A percentile compares a stretch with the other conserved stretches of the same genome.
Evolutionary conservation across 208 protist genomes (phyloP).

Genomic region (Strigomonas oncopelti): DNA sequence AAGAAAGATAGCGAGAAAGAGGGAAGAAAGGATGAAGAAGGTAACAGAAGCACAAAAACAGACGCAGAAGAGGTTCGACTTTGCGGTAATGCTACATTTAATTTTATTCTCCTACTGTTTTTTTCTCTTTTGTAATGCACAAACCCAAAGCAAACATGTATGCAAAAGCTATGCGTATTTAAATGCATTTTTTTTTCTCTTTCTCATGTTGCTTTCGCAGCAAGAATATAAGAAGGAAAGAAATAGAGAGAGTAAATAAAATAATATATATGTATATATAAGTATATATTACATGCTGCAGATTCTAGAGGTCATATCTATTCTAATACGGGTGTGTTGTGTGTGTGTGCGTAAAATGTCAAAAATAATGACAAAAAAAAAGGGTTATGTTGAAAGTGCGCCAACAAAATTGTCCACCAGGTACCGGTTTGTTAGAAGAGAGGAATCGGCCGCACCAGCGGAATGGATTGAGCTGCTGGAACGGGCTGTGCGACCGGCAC

Average conservation of each 20-base stretch:
- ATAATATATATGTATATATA: background rate
- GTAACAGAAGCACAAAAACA: background rate
- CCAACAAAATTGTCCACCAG: too few species aligned
- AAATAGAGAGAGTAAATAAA: background rate
- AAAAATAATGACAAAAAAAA: background rate
- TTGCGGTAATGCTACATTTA: too few species aligned
- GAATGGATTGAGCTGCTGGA: slow-evolving; percentile 1
- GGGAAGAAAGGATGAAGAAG: background rate
- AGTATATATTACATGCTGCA: background rate
- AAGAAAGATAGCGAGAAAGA: background rate
- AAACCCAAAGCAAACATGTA: too few species aligned
- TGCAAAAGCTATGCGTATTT: too few species aligned
- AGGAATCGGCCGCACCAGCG: background rate
- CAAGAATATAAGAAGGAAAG: background rate
- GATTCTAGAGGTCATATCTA: background rate
- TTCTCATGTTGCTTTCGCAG: background rate
- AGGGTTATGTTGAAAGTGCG: background rate
- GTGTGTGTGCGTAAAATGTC: too few species aligned
- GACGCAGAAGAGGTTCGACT: background rate
- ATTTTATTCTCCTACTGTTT: too few species aligned
- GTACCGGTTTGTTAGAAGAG: too few species aligned
- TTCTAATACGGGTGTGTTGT: background rate
- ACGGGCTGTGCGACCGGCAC: background rate
- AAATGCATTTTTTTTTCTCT: too few species aligned
- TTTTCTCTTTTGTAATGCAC: too few species aligned